Conservation (phyloP, 768 basidiomycete genomes). For the Agaricus blazei region DNA sequence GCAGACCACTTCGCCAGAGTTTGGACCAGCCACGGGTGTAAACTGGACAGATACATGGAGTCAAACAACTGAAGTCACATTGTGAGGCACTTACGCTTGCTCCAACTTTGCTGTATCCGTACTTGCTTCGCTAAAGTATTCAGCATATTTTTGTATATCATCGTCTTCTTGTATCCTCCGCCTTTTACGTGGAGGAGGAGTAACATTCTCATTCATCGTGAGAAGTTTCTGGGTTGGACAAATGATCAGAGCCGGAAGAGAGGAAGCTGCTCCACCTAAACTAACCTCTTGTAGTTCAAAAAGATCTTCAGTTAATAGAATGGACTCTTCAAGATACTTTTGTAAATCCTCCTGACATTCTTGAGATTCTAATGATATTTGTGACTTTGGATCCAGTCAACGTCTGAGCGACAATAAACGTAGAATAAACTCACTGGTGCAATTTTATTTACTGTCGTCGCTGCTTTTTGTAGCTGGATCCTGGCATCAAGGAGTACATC, state of each 20-base stretch:
- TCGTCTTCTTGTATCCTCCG: constrained; percentile 34
- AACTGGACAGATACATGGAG: constrained; percentile 26
- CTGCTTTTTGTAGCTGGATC: constrained; percentile 85
- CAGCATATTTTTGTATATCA: constrained; percentile 23
- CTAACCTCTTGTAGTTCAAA: constrained; percentile 63
- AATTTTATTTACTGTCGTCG: constrained; percentile 58
- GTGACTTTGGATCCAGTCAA: constrained; percentile 23
- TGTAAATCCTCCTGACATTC: constrained; percentile 41
- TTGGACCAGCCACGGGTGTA: constrained; percentile 66
- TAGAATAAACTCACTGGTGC: constrained; percentile 44
- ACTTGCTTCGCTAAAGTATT: constrained; percentile 39
- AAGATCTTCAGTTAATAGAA: constrained; percentile 59
- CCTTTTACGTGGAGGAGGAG: constrained; percentile 54
- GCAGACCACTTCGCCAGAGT: constrained; percentile 93
- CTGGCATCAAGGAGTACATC: constrained; percentile 86
- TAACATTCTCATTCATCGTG: constrained; percentile 39
- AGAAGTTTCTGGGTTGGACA: constrained; percentile 35
- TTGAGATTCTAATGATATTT: constrained; percentile 29
- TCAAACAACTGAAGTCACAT: not conserved
- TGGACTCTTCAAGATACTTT: constrained; percentile 56
- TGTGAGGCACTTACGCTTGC: constrained; percentile 36
- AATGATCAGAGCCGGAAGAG: not conserved
- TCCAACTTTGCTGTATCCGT: constrained; percentile 42
- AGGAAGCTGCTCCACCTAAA: not conserved
- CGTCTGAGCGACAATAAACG: not conserved